Conservation (phyloP, 306 rosid genomes). For the Crotalaria pallida region DNA sequence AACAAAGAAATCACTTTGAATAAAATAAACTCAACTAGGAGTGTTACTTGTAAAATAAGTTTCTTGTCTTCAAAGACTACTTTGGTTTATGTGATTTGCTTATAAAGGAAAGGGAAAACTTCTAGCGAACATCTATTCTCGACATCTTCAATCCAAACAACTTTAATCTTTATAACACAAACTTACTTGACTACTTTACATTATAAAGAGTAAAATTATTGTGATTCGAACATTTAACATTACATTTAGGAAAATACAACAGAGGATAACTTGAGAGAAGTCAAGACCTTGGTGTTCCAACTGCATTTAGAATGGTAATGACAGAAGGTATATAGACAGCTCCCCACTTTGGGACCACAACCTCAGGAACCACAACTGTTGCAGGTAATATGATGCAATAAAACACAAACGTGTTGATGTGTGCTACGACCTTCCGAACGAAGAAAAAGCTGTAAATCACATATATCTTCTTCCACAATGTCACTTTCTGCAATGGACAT, state of each 20-base stretch:
- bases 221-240: too few relatives aligned
- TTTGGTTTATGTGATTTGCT: neutral
- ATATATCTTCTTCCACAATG: conserved; percentile 82
- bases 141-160: too few relatives aligned
- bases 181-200: too few relatives aligned
- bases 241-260: neutral
- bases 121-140: too few relatives aligned
- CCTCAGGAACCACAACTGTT: conserved; percentile 88
- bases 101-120: neutral
- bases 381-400: conserved; percentile 83
- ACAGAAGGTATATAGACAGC: conserved; percentile 78
- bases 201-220: too few relatives aligned
- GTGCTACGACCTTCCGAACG: conserved; percentile 85
- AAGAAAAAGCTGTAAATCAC: conserved; percentile 96
- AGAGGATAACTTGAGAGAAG: neutral
- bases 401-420: conserved; percentile 72
- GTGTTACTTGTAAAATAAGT: conserved; percentile 19
- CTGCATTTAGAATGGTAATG: conserved; percentile 79
- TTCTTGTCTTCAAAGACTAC: neutral
- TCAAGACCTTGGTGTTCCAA: conserved; percentile 79
- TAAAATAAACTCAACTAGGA: neutral
- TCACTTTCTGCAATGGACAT: conserved; percentile 63
- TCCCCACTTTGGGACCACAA: conserved; percentile 86
- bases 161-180: too few relatives aligned
- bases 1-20: neutral